Evolutionary conservation across 805 yeast genomes (phyloP), one percentile per base, ranked within the genome.

Genomic region (Candida stauntonica): DNA sequence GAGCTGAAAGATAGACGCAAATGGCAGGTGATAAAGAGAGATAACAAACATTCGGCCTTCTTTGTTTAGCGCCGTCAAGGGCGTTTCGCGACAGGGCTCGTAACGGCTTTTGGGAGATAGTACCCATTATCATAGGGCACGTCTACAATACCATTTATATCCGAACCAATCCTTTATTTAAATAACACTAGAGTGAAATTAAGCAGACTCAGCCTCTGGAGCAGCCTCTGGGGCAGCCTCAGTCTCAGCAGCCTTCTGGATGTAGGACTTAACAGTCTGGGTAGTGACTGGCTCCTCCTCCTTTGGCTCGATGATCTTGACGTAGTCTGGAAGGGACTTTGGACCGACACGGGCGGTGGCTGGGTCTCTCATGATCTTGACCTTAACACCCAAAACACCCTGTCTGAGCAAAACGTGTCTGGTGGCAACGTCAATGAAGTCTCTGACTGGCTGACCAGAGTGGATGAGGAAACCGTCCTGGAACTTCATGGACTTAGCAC

Each of bases 391-490:
- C 68, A 93, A 81, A 57, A 93, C 98, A 87, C 99, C 99, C 79
- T 93, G 98, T 81, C 98, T 89, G 80, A 93, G 84, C 70, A 93
- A 79, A 63, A 91, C 98, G 91, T 93, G 98, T 77, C 99, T 89
- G 71, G 95, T 89, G 62, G 99, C 99, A 68, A 81, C 75, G 75
- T 93, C 99, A 68, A 93, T 93, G 84, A 93, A 93, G 70, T 93
- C 99, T 61, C 77, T 81, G 72, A 91, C 93, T 76, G 99, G 99
- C 80, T 93, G 99, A 86, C 99, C 99, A 66, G 97, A 88, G 93
- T 93, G 99, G 81, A 93, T 93, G 93, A 93, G 86, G 96, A 93
- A 93, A 81, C 99, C 99, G 71, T 91, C 98, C 69, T 93, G 84
- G 83, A 91, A 93, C 78, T 93, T 93, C 95, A 93, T 95, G 66